Evolutionary conservation across 768 basidiomycete species (phyloP).

Genomic region (Kwoniella mangroviensis): DNA sequence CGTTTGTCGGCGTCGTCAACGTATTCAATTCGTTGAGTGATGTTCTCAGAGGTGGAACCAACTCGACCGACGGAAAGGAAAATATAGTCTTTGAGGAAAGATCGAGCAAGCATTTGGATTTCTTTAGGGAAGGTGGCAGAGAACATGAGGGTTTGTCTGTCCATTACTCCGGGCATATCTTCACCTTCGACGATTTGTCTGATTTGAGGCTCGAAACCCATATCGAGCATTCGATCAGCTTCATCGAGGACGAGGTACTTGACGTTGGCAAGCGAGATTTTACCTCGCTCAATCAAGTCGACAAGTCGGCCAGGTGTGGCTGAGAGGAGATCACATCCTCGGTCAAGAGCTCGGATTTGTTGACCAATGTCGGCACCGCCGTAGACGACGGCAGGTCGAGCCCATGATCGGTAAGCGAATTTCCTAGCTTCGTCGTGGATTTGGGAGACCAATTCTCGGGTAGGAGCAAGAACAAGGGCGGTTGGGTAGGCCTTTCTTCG

Average conservation of each 20-base stretch:
- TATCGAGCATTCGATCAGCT: slow-evolving; percentile 99
- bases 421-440: slow-evolving; percentile 99
- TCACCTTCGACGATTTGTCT: slow-evolving; percentile 96
- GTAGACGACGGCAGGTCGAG: slow-evolving; percentile 97
- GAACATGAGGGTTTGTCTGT: slow-evolving; percentile 99
- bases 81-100: slow-evolving; percentile 74
- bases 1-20: slow-evolving; percentile 98
- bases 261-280: slow-evolving; percentile 94
- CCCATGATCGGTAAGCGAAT: slow-evolving; percentile 99
- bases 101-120: slow-evolving; percentile 68
- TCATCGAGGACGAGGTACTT: slow-evolving; percentile 98
- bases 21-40: slow-evolving; percentile 98
- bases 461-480: slow-evolving; percentile 95
- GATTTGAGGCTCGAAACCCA: slow-evolving; percentile 99
- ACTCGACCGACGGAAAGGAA: slow-evolving; percentile 99
- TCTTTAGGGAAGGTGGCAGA: slow-evolving; percentile 98
- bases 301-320: slow-evolving; percentile 98
- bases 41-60: slow-evolving; percentile 98
- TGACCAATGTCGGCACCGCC: slow-evolving; percentile 97
- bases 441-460: slow-evolving; percentile 97
- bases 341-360: slow-evolving; percentile 91
- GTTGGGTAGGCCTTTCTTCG: slow-evolving; percentile 92
- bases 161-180: slow-evolving; percentile 91
- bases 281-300: slow-evolving; percentile 95
- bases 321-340: slow-evolving; percentile 93